Conservation (phyloP, 2,329 filamentous ascomycete species). For the Alternaria hordeiaustralica region DNA sequence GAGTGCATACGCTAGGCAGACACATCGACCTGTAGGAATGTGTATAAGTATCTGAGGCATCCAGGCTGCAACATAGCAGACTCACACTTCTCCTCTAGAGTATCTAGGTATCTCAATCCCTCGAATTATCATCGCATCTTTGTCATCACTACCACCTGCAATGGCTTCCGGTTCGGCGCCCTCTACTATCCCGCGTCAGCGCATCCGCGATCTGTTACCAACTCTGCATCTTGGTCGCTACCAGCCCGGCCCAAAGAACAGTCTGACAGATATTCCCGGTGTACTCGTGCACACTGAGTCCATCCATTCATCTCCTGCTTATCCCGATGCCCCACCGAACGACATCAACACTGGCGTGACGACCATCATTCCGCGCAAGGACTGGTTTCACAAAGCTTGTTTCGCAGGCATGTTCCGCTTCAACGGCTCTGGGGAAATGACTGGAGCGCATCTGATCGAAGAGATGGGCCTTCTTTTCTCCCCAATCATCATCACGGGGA, state of each 20-base stretch:
- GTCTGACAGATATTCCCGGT: slow-evolving; percentile 54
- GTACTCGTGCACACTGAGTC: slow-evolving; percentile 52
- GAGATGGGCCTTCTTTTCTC: slow-evolving; percentile 66
- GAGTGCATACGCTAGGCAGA: not conserved
- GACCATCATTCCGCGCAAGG: slow-evolving; percentile 52
- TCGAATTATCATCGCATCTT: not conserved
- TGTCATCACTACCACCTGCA: not conserved
- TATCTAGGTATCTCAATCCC: no score
- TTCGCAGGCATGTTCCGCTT: slow-evolving; percentile 62
- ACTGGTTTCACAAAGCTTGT: slow-evolving; percentile 51
- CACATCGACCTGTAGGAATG: not conserved
- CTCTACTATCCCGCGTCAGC: slow-evolving; percentile 29
- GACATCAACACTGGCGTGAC: slow-evolving; percentile 54
- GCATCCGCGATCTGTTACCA: slow-evolving; percentile 50
- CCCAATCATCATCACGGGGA: slow-evolving; percentile 67
- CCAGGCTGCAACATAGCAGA: not conserved
- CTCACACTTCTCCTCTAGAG: no score
- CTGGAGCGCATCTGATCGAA: slow-evolving; percentile 66
- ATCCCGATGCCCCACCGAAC: slow-evolving; percentile 33
- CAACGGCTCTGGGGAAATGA: slow-evolving; percentile 70
- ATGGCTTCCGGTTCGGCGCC: slow-evolving; percentile 15
- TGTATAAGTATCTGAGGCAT: not conserved
- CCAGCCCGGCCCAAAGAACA: slow-evolving; percentile 50
- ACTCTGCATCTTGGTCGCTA: slow-evolving; percentile 47
- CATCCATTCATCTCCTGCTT: slow-evolving; percentile 40